phyloP scores from a whole-genome alignment of 208 protist species.

The Lotmaria passim region DNA sequence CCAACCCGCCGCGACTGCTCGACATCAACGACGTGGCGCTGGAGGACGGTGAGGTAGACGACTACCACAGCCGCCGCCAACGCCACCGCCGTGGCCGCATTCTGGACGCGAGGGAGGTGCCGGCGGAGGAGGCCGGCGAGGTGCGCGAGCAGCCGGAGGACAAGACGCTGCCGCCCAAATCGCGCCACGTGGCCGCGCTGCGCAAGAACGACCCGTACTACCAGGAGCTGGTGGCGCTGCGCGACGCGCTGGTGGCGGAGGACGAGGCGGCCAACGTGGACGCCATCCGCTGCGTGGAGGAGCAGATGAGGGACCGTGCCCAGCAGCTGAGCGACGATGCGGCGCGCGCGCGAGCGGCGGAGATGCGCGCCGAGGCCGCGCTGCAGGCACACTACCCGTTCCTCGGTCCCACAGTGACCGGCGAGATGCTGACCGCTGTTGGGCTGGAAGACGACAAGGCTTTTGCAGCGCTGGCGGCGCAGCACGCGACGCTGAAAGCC shows the following conservation, averaged over 20 bases:
- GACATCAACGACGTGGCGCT: constrained; percentile 37
- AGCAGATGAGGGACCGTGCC: background rate
- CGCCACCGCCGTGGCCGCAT: constrained; percentile 30
- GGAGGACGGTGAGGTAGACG: constrained; percentile 26
- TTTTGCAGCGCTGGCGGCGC: background rate
- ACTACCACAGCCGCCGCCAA: constrained; percentile 34
- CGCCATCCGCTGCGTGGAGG: constrained; percentile 41
- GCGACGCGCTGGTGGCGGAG: constrained; percentile 32
- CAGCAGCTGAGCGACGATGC: constrained; percentile 42
- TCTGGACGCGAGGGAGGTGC: constrained; percentile 23
- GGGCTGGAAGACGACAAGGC: constrained; percentile 6
- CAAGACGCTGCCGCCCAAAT: constrained; percentile 13
- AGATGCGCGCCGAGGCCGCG: constrained; percentile 22
- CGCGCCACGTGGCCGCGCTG: constrained; percentile 23
- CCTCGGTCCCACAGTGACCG: constrained; percentile 9
- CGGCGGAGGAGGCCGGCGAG: constrained; percentile 19
- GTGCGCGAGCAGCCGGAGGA: constrained; percentile 33
- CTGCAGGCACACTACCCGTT: constrained; percentile 35
- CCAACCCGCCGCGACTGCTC: constrained; percentile 32
- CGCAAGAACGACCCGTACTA: constrained; percentile 47
- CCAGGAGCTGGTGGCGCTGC: constrained; percentile 32
- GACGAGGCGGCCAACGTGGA: constrained; percentile 37
- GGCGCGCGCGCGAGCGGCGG: constrained; percentile 12
- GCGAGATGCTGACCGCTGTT: background rate
- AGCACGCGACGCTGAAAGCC: constrained; percentile 4